Percentiles rank a stretch among this genome's conserved stretches.
phyloP scores from a whole-genome alignment of 1,284 basidiomycete species.

The Tilletiaria anomala region DNA sequence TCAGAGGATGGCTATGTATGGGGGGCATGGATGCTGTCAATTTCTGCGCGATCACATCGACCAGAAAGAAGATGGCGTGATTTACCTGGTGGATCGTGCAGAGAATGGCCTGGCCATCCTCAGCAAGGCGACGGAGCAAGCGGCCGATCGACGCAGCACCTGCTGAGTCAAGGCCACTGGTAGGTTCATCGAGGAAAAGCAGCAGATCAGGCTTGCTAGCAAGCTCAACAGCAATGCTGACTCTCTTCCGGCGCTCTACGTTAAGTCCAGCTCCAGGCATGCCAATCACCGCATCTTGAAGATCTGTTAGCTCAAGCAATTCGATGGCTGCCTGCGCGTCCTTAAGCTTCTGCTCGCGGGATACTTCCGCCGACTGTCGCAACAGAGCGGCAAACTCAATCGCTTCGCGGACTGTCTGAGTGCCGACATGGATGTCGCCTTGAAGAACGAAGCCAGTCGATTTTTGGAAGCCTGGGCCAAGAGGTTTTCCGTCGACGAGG shows the following conservation, averaged over 20 bases:
- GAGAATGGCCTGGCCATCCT: conserved; percentile 24
- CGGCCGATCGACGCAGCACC: conserved; percentile 22
- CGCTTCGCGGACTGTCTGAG: conserved; percentile 26
- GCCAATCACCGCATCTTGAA: conserved; percentile 25
- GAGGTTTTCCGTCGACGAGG: conserved; percentile 8
- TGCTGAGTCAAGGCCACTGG: conserved; percentile 22
- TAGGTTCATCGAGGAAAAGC: conserved; percentile 34
- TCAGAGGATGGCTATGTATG: conserved; percentile 18
- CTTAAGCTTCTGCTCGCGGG: conserved; percentile 16
- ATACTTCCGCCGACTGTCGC: conserved; percentile 18
- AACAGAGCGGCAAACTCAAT: conserved; percentile 25
- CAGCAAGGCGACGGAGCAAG: conserved; percentile 18
- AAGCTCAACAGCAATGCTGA: conserved; percentile 30
- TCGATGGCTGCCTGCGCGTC: conserved; percentile 20
- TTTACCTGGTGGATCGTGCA: conserved; percentile 30
- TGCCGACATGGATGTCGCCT: conserved; percentile 21
- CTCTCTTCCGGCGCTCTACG: conserved; percentile 22
- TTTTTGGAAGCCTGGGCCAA: conserved; percentile 8
- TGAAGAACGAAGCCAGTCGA: conserved; percentile 11
- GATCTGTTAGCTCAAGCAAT: conserved; percentile 17
- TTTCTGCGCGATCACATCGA: too few relatives aligned
- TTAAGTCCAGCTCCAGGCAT: conserved; percentile 21
- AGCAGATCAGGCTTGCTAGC: conserved; percentile 28
- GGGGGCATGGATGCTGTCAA: too few relatives aligned
- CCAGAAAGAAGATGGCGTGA: too few relatives aligned